Percentiles rank a stretch among this genome's conserved stretches.
Evolutionary conservation across 345 rosid species (phyloP).

Genomic region (Melastoma malabathricum): DNA sequence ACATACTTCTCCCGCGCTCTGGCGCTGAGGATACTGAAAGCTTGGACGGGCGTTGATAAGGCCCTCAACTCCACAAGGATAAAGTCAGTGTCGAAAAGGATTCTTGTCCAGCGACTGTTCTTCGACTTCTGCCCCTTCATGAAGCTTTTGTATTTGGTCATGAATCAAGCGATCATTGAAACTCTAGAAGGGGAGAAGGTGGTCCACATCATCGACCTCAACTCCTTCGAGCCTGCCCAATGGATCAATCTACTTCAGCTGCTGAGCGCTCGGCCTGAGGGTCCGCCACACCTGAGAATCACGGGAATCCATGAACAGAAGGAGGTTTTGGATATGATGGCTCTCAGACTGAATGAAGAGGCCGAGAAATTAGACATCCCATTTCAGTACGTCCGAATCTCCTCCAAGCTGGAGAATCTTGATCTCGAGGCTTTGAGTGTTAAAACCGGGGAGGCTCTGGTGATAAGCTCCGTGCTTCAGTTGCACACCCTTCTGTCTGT

Average conservation of each 20-base stretch:
- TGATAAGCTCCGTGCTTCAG: slow-evolving; percentile 67
- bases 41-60: slow-evolving; percentile 82
- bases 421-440: slow-evolving; percentile 60
- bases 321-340: slow-evolving; percentile 71
- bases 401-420: slow-evolving; percentile 48
- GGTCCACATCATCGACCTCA: slow-evolving; percentile 79
- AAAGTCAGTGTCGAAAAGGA: slow-evolving; percentile 38
- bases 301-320: slow-evolving; percentile 71
- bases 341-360: slow-evolving; percentile 58
- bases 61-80: slow-evolving; percentile 64
- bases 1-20: slow-evolving; percentile 71
- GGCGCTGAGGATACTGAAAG: slow-evolving; percentile 53
- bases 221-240: slow-evolving; percentile 63
- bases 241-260: slow-evolving; percentile 77
- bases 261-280: slow-evolving; percentile 67
- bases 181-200: slow-evolving; percentile 85
- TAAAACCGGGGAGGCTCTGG: slow-evolving; percentile 86
- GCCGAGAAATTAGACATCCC: slow-evolving; percentile 87
- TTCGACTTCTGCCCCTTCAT: slow-evolving; percentile 67
- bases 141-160: slow-evolving; percentile 55
- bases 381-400: slow-evolving; percentile 65
- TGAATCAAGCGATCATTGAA: slow-evolving; percentile 70
- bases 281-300: slow-evolving; percentile 80
- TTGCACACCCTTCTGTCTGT: slow-evolving; percentile 44
- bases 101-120: slow-evolving; percentile 42